These are phyloP conservation scores for Sporothrix sp. DNA, from an alignment of 2,329 filamentous ascomycete species.

Conservation along the genomic window DNA sequence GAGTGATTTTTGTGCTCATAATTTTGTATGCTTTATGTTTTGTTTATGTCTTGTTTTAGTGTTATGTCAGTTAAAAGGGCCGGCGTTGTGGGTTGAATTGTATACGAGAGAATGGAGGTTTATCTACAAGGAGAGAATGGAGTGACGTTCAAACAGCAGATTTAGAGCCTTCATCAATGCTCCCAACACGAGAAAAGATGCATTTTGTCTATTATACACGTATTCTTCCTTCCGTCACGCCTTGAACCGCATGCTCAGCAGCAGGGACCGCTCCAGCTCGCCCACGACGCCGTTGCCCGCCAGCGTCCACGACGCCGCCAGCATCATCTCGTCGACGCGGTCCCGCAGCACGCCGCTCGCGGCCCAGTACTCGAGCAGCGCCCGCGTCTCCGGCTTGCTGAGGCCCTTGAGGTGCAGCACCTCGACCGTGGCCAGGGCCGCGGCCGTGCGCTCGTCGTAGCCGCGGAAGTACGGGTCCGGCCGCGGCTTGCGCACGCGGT, in stretches of 20 bases:
- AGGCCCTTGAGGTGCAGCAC: constrained; percentile 56
- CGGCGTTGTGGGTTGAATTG: constrained; percentile 9
- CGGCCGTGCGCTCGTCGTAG: constrained; percentile 49
- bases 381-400: constrained; percentile 62
- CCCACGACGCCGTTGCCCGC: constrained; percentile 73
- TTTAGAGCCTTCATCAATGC: no score
- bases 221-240: background rate
- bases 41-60: background rate
- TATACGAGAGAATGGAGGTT: background rate
- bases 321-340: constrained; percentile 57
- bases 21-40: background rate
- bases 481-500: constrained; percentile 21
- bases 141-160: no score
- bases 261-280: constrained; percentile 64
- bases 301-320: constrained; percentile 76
- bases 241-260: constrained; percentile 39
- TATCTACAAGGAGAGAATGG: background rate
- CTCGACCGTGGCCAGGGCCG: constrained; percentile 39
- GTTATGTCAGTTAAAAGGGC: constrained; percentile 1
- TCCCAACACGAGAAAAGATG: no score
- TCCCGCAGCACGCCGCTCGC: constrained; percentile 69
- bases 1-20: constrained; percentile 1
- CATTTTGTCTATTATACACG: background rate
- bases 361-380: constrained; percentile 89
- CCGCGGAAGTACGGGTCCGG: constrained; percentile 44